Percentiles rank a stretch among this genome's conserved stretches.
phyloP scores from a whole-genome alignment of 2,329 filamentous ascomycete genomes.

The Aspergillus felis region DNA sequence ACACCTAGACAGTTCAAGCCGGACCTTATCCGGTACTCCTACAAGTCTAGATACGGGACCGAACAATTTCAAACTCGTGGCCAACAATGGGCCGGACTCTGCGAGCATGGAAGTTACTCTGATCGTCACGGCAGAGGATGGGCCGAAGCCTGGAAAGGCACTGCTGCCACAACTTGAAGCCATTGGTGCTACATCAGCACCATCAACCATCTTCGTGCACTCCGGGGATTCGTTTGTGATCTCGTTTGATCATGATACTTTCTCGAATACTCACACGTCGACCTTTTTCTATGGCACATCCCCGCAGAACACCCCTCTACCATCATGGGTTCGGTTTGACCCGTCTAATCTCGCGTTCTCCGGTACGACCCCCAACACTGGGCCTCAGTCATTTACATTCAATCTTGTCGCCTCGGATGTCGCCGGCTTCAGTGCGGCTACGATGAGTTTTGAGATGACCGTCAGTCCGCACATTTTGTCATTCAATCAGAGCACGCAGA shows the following conservation, averaged over 20 bases:
- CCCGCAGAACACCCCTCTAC: conserved; percentile 73
- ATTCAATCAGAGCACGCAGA: conserved; percentile 56
- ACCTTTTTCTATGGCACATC: conserved; percentile 73
- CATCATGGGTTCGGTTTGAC: conserved; percentile 81
- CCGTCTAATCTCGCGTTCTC: conserved; percentile 60
- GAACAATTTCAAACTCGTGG: conserved; percentile 62
- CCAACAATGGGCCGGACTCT: conserved; percentile 63
- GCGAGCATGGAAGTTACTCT: conserved; percentile 64
- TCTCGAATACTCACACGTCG: conserved; percentile 53
- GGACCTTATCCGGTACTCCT: conserved; percentile 70
- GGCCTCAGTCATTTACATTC: conserved; percentile 69
- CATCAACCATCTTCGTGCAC: conserved; percentile 36
- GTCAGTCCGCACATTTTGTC: conserved; percentile 68
- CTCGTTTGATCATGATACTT: conserved; percentile 65
- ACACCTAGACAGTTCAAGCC: conserved; percentile 60
- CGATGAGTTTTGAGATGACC: conserved; percentile 64
- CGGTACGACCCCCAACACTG: conserved; percentile 65
- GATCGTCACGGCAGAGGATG: conserved; percentile 57
- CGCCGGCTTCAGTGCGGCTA: conserved; percentile 67
- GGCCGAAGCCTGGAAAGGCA: conserved; percentile 32
- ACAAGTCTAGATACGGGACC: conserved; percentile 54
- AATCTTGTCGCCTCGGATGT: conserved; percentile 74
- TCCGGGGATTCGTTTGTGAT: conserved; percentile 58
- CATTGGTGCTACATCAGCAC: conserved; percentile 35
- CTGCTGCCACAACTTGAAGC: conserved; percentile 35